Conservation (phyloP, 495 filamentous ascomycete genomes). For the Penicillium lagena region DNA sequence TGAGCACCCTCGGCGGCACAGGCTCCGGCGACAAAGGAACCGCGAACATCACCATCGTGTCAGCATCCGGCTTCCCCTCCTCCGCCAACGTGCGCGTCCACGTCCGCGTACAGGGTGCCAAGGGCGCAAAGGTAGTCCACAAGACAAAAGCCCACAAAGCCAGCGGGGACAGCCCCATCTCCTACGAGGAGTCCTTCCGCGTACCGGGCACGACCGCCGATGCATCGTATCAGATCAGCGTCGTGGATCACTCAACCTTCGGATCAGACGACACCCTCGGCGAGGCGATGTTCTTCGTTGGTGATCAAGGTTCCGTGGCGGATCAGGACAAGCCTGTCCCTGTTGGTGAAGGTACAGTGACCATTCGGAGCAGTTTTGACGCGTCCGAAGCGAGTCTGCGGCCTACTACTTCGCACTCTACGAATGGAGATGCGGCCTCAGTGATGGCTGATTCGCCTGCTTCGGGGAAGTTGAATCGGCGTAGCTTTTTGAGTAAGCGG, state of each 20-base stretch:
- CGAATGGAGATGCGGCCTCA: slow-evolving; percentile 21
- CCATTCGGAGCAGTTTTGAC: slow-evolving; percentile 60
- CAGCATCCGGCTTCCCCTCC: slow-evolving; percentile 70
- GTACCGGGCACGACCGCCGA: slow-evolving; percentile 69
- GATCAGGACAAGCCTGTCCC: slow-evolving; percentile 67
- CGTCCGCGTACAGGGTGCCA: slow-evolving; percentile 57
- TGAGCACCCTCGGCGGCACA: slow-evolving; percentile 45
- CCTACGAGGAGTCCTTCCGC: slow-evolving; percentile 75
- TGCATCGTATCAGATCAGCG: slow-evolving; percentile 76
- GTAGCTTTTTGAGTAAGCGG: slow-evolving; percentile 54
- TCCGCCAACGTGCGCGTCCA: slow-evolving; percentile 76
- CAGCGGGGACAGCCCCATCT: slow-evolving; percentile 39
- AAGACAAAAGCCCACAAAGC: slow-evolving; percentile 80
- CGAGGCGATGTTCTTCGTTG: slow-evolving; percentile 81
- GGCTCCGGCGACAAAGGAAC: slow-evolving; percentile 58
- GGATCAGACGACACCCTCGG: slow-evolving; percentile 75
- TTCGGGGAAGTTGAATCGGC: slow-evolving; percentile 34
- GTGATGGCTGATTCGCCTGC: slow-evolving; percentile 50
- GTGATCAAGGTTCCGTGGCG: slow-evolving; percentile 59
- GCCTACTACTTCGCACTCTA: slow-evolving; percentile 34
- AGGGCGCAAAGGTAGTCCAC: slow-evolving; percentile 68
- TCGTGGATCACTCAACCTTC: slow-evolving; percentile 77
- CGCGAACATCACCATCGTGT: slow-evolving; percentile 73
- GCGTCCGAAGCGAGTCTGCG: slow-evolving; percentile 20
- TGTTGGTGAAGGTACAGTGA: slow-evolving; percentile 62